A percentile compares a stretch with the other conserved stretches of the same genome.
Conservation (phyloP, 352 stramenopile species). For the Phytophthora macrochlamydospora region DNA sequence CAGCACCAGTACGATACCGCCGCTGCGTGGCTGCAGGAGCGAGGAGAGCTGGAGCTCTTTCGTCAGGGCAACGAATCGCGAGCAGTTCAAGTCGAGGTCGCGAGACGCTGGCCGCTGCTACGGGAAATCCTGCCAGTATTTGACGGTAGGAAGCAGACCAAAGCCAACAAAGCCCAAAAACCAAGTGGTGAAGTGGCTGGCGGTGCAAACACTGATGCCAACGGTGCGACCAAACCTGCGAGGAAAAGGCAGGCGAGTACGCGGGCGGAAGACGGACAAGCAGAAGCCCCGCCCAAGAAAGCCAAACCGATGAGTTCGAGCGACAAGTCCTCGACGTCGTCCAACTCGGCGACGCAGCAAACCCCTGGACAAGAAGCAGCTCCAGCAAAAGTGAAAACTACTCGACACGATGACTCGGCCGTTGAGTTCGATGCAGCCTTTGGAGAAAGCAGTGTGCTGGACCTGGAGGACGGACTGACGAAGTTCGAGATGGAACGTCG, state of each 20-base stretch:
- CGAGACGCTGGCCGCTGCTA: conserved; percentile 9
- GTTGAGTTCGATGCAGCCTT: not conserved
- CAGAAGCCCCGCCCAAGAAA: not conserved
- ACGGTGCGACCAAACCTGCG: too few relatives aligned
- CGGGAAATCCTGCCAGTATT: conserved; percentile 9
- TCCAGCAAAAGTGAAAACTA: too few relatives aligned
- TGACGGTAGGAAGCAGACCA: not conserved
- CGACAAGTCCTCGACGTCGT: not conserved
- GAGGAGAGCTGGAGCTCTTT: conserved; percentile 2
- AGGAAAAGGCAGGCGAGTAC: too few relatives aligned
- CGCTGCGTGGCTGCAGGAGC: conserved; percentile 4
- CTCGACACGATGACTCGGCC: not conserved
- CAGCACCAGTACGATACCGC: conserved; percentile 7
- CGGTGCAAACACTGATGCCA: not conserved
- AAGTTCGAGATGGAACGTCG: not conserved
- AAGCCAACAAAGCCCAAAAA: not conserved
- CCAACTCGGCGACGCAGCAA: not conserved
- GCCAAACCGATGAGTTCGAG: not conserved
- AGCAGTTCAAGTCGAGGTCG: not conserved
- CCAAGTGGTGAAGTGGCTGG: not conserved
- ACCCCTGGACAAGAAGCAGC: not conserved
- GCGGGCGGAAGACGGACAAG: too few relatives aligned
- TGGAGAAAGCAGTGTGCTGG: not conserved
- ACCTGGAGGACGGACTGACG: not conserved
- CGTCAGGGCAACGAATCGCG: not conserved